A percentile compares a stretch with the other conserved stretches of the same genome.
Evolutionary conservation across 805 yeast species (phyloP).

Genomic region (Saccharomycopsis selenospora): DNA sequence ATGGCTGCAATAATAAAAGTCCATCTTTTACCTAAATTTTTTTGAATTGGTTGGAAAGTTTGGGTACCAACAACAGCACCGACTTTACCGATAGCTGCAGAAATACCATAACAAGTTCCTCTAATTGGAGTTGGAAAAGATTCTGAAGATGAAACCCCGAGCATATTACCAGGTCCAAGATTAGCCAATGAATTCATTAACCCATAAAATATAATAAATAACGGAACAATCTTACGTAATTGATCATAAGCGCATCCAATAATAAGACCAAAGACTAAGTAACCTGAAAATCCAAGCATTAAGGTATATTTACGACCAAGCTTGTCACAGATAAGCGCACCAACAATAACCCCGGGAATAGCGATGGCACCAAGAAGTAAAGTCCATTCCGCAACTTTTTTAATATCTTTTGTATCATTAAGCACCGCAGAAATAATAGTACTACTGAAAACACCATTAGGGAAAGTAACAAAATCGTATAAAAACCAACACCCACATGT

Average conservation of each 20-base stretch:
- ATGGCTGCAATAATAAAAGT: constrained; percentile 75
- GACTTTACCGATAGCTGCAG: constrained; percentile 76
- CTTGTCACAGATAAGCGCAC: constrained; percentile 56
- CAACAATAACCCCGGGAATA: constrained; percentile 66
- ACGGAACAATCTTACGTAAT: constrained; percentile 47
- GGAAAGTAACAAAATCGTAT: constrained; percentile 75
- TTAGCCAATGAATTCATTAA: constrained; percentile 64
- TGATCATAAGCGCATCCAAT: constrained; percentile 59
- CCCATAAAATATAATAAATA: constrained; percentile 68
- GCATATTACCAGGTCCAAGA: constrained; percentile 71
- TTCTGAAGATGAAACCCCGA: constrained; percentile 64
- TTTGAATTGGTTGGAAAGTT: constrained; percentile 61
- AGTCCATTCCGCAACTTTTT: constrained; percentile 65
- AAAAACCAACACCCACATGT: constrained; percentile 74
- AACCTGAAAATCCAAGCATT: constrained; percentile 65
- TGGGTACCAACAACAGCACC: constrained; percentile 83
- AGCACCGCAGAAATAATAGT: constrained; percentile 53
- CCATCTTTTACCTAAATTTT: constrained; percentile 58
- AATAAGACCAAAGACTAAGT: constrained; percentile 62
- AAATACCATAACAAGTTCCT: constrained; percentile 66
- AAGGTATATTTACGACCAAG: constrained; percentile 68
- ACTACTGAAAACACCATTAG: constrained; percentile 64
- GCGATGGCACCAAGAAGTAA: constrained; percentile 57
- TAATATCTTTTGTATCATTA: constrained; percentile 34
- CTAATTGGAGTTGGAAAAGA: constrained; percentile 70